Evolutionary conservation across 768 basidiomycete species (phyloP), one percentile per base, ranked within the genome.

Genomic region (Megacollybia marginata): DNA sequence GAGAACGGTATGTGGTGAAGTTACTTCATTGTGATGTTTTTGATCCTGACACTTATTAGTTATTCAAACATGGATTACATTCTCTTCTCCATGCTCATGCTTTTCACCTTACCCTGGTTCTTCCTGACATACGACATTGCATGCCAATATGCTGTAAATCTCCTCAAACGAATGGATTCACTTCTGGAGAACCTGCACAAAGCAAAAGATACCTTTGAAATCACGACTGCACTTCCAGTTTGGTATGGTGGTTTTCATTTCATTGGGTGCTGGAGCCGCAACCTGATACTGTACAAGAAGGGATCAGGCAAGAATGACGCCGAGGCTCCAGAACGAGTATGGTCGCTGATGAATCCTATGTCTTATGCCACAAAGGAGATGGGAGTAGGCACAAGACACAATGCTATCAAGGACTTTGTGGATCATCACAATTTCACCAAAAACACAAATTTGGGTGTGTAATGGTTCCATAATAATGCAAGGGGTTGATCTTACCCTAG

Each of bases 361-460:
- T 57, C 60, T 0, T 53, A 48, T 2, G 61, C 61, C 34, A 69
- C 65, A 0, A 58, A 59, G 13, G 65, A 70, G 20, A 70, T 65
- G 66, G 60, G 61, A 0, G 55, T 58, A 0, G 62, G 64, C 0
- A 47, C 52, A 1, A 52, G 60, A 0, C 47, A 57, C 4, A 64
- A 67, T 23, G 57, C 61, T 0, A 28, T 72, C 1, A 62, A 71
- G 35, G 46, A 59, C 19, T 49, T 50, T 33, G n/a, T 50, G 9
- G 65, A 68, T 32, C 50, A 58, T 15, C 53, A 43, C 1, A 56
- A 53, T 23, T 55, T 44, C 28, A 10, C 8, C 47, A 53, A 34
- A 59, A 59, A 43, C 18, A 15, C 54, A 1, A 35, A 45, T 0
- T 38, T 50, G n/a, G 49, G 49, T 44, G 20, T 10, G 15, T 44